Base-by-base conservation (phyloP, 1,139 yeast species). In the Suhomyces bribrorum region DNA sequence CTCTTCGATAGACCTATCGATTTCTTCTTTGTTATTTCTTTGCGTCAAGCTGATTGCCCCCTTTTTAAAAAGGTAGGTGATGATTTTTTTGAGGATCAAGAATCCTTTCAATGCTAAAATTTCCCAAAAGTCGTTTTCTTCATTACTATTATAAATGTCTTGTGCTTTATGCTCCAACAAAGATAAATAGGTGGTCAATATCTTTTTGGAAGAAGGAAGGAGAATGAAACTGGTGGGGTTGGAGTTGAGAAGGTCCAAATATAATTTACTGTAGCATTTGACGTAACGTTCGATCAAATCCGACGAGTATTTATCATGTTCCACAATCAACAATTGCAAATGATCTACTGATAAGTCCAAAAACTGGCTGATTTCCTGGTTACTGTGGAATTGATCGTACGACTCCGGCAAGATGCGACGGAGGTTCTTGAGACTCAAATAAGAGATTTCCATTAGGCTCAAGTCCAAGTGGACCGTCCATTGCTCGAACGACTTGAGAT, bases 401-500 rank as follows among this genome's bases (percentile, higher is more conserved):
- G 95, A 95, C 52, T 86, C 95, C 3, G 84, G 82, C 5, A 88
- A 69, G 18, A 86, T 72, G 47, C 95, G 71, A 47, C 96, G 71
- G 26, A 87, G 62, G 26, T 79, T 81, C 59, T 92, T 92, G 43
- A 90, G 69, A 28, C 89, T 76, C 41, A 86, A 56, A 54, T 89
- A 89, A 17, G 95, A 87, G 12, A 87, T 73, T 53, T 84, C 86
- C 77, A 84, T 76, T 17, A 69, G 46, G 14, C 73, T 68, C 35
- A 73, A 52, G 41, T 76, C 76, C 31, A 70, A 62, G 34, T 52
- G 52, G 29, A 47, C 53, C 2, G 79, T 73, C 94, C 95, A 87
- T 41, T 71, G 67, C 32, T 77, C 76, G 51, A 84, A 86, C 41
- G 78, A 77, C 24, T 68, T 59, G 26, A 71, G 50, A 57, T 89